phyloP scores from a whole-genome alignment of 176 grass and related monocot genomes.

The Hsuehochloa calcarea region DNA sequence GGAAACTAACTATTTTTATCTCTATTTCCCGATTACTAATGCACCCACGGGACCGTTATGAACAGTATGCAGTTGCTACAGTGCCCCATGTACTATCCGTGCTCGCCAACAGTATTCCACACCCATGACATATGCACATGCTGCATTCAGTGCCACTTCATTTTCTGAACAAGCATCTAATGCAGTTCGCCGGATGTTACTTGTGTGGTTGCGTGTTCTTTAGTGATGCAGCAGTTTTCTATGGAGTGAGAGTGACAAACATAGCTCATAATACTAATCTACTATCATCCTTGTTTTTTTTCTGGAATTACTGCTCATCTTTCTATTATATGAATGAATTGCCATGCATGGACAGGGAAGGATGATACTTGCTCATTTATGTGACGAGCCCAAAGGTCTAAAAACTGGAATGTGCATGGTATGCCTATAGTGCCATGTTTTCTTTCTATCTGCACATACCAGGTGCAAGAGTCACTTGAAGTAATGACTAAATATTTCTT shows the following conservation, averaged over 20 bases:
- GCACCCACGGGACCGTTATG: too few species aligned
- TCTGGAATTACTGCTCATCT: constrained; percentile 1
- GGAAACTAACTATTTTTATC: too few species aligned
- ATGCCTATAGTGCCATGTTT: not conserved
- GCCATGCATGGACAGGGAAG: constrained; percentile 66
- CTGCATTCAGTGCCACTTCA: not conserved
- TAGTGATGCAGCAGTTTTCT: not conserved
- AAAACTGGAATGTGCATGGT: constrained; percentile 99
- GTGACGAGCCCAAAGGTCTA: constrained; percentile 87
- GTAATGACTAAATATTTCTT: constrained; percentile 18
- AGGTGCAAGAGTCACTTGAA: constrained; percentile 2
- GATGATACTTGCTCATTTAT: constrained; percentile 96
- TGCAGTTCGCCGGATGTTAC: not conserved
- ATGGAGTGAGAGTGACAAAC: not conserved
- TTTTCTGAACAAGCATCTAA: not conserved
- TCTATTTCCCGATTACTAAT: too few species aligned
- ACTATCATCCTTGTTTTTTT: constrained; percentile 13
- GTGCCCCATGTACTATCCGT: too few species aligned
- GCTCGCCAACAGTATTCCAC: too few species aligned
- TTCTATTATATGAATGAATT: constrained; percentile 29
- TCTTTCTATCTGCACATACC: not conserved
- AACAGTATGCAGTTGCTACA: too few species aligned
- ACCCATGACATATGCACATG: too few species aligned
- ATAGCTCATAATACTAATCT: not conserved
- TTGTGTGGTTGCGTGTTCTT: not conserved